Base-by-base conservation (phyloP, 2,329 filamentous ascomycete species). In the Passalora sequoiae region DNA sequence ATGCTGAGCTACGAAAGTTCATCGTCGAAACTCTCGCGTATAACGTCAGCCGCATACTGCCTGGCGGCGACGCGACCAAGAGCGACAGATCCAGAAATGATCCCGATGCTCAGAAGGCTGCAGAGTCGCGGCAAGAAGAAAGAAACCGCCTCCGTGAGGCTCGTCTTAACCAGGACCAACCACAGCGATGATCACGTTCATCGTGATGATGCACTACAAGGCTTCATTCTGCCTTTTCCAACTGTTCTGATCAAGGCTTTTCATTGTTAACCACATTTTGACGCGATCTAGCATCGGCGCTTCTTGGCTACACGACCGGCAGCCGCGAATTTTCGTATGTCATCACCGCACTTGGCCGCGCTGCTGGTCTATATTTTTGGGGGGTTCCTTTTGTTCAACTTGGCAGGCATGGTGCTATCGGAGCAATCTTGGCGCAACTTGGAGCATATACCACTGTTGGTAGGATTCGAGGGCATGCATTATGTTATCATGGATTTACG, bases 11-110 rank as follows among this genome's bases (percentile, higher is more conserved):
- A 21, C 78, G 85, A 46, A 76, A 77, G 54, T 85, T 84, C 57
- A 81, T 89, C 44, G 80, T 89, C 48, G 77, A 81, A 41, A 81
- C 81, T 3, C 85, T 91, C 53, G 78, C 85, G 9, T 77, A 82
- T 56, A 82, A 84, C 31, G 81, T 89, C 47, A 84, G 81, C 44
- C 77, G 80, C 51, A 76, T 86, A 37, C 73, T 83, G 25, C 76
- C 81, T 37, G 71, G 76, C 59, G 57, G 51, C 10, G 51, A 53
- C 39, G 52, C 47, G 27, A 46, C 43, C 17, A 58, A 56, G 25
- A 47, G 38, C 13, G 44, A 47, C 43, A 40, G 47, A 16, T 33
- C 47, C 36, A 61, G 67, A 40, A 47, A 60, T n/a, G 69, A 72
- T 41, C 54, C 68, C 1, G 70, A 74, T 49, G 65, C 66, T 16